These are phyloP conservation scores for Pythium brachiatum DNA, from an alignment of 352 stramenopile genomes.

Conservation along the genomic window DNA sequence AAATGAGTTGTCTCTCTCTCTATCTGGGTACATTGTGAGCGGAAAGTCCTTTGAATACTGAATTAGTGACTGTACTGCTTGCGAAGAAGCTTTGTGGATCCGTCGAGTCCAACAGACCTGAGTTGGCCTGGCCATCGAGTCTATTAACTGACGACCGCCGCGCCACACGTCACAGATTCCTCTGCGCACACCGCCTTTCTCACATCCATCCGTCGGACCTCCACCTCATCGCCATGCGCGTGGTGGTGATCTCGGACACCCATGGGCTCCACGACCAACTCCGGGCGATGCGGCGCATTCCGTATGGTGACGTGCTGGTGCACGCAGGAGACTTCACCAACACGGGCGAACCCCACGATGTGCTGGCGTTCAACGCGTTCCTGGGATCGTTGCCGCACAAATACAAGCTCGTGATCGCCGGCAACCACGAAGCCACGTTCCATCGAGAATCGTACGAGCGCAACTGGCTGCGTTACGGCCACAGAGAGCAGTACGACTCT, in stretches of 20 bases:
- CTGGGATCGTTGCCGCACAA: constrained; percentile 60
- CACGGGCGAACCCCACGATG: constrained; percentile 58
- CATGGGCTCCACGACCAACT: constrained; percentile 70
- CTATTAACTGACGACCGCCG: not conserved
- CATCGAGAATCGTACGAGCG: constrained; percentile 60
- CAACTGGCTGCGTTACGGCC: constrained; percentile 74
- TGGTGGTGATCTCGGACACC: constrained; percentile 79
- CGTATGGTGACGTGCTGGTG: constrained; percentile 80
- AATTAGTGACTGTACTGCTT: no score
- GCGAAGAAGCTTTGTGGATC: no score
- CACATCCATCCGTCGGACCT: no score
- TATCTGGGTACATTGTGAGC: no score
- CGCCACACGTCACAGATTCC: not conserved
- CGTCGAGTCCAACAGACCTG: no score
- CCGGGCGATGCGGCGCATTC: constrained; percentile 33
- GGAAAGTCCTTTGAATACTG: no score
- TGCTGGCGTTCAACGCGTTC: constrained; percentile 72
- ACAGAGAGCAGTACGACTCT: constrained; percentile 59
- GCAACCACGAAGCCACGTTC: constrained; percentile 83
- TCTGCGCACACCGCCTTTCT: no score
- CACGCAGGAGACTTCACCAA: constrained; percentile 91
- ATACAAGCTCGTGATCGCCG: constrained; percentile 78
- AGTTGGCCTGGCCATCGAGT: no score
- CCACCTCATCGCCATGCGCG: constrained; percentile 47
- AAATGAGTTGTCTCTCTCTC: not conserved